Evolutionary conservation across 164 flowering plant genomes (phyloP), one percentile per base, ranked within the genome.

Genomic region (Euptelea pleiosperma): DNA sequence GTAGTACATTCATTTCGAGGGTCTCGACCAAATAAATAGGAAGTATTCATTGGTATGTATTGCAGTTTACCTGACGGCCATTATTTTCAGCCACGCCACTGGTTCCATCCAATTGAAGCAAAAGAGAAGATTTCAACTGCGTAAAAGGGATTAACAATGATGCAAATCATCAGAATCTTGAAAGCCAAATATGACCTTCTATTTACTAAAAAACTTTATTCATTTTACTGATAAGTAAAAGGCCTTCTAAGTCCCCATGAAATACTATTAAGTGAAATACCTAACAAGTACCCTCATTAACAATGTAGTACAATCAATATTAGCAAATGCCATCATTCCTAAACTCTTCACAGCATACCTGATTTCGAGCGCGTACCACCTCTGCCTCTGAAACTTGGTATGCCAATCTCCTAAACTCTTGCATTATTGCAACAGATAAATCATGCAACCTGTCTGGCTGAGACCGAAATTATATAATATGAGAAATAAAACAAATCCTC

Each of bases 61-160:
- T 16, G 45, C 28, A 57, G 15, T 14, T 11, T 73, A 90, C 97
- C 95, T 90, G 95, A n/a, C 91, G 90, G 8, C 95, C 97, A 72
- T 86, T 89, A 63, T 89, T 91, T 75, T 89, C 96, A 58, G 96
- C 96, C 53, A 82, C 70, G 18, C 88, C 81, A 62, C 91, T 89
- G 47, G 86, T 77, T 65, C 94, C 94, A 69, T 89, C 96, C 22
- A 87, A 67, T 70, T 85, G 86, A 69, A 87, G 91, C 62, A 87
- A 57, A 69, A 89, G 70, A 37, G 86, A 79, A 44, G 96, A 87
- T 65, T 89, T 89, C 73, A 87, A 69, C 96, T 89, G 84, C 69
- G 73, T 6, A 43, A 16, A 12, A 52, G 26, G 25, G 19, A 22
- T n/a, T 43, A n/a, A 7, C 8, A 7, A 43, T 15, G 4, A 43